Evolutionary conservation across 805 yeast species (phyloP).

Genomic region (Starmerella stigmatis): DNA sequence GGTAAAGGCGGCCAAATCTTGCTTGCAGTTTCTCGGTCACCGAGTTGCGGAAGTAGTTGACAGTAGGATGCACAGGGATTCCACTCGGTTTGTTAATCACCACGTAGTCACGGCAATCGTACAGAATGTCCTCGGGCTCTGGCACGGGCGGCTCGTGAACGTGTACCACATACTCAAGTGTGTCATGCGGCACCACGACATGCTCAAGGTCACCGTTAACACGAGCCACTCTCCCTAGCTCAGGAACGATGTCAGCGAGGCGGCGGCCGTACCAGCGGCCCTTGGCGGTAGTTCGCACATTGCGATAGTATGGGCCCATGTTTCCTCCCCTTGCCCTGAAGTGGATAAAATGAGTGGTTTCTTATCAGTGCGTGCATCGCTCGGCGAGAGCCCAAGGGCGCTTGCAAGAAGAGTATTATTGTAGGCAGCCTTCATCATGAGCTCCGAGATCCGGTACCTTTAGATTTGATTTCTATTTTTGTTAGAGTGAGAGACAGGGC

Average conservation of each 20-base stretch:
- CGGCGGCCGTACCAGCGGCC: conserved; percentile 25
- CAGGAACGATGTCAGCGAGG: conserved; percentile 15
- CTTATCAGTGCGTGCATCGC: too few species aligned
- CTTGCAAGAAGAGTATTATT: too few species aligned
- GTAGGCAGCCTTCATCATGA: too few species aligned
- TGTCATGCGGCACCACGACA: conserved; percentile 65
- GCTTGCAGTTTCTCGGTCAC: conserved; percentile 22
- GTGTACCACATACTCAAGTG: conserved; percentile 67
- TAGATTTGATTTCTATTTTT: too few species aligned
- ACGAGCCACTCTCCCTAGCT: conserved; percentile 18
- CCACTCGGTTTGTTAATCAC: conserved; percentile 91
- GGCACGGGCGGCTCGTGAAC: conserved; percentile 81
- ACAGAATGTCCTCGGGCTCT: conserved; percentile 45
- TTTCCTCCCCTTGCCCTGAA: not conserved
- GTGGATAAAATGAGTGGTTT: too few species aligned
- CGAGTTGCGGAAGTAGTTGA: conserved; percentile 57
- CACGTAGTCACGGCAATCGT: conserved; percentile 57
- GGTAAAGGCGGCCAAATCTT: conserved; percentile 18
- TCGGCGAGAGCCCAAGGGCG: too few species aligned
- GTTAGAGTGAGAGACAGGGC: too few species aligned
- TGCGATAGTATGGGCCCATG: conserved; percentile 19
- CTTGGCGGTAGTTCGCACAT: conserved; percentile 20
- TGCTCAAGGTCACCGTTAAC: conserved; percentile 15
- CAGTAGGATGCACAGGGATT: conserved; percentile 92
- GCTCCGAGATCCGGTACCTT: too few species aligned